Percentiles rank a stretch among this genome's conserved stretches.
phyloP scores from a whole-genome alignment of 257 asterid genomes.

The Penstemon barbatus region DNA sequence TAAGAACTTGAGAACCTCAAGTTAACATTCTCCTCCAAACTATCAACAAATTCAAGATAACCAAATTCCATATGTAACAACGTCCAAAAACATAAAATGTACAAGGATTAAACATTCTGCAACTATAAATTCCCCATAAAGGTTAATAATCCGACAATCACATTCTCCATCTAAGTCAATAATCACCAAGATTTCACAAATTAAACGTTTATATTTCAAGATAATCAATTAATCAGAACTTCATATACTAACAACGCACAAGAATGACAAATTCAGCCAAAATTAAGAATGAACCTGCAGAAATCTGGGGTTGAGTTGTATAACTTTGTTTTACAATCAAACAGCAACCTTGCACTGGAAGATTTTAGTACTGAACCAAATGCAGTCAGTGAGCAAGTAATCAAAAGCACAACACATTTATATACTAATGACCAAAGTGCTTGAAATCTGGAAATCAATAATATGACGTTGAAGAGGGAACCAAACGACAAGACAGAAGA shows the following conservation, averaged over 20 bases:
- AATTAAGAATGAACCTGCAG: no score
- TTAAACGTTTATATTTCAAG: no score
- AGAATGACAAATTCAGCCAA: neutral
- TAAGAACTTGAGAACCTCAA: neutral
- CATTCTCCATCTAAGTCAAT: neutral
- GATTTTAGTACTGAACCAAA: neutral
- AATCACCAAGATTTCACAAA: neutral
- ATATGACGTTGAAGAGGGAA: neutral
- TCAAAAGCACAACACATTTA: neutral
- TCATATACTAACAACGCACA: neutral
- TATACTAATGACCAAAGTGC: neutral
- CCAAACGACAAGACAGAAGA: neutral
- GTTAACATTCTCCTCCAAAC: neutral
- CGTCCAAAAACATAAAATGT: neutral
- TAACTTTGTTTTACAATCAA: neutral
- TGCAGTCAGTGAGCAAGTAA: neutral
- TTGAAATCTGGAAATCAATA: neutral
- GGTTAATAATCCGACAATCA: neutral
- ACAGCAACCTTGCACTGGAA: neutral
- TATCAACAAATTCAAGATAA: neutral
- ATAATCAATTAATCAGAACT: neutral
- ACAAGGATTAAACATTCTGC: neutral
- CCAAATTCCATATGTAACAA: neutral
- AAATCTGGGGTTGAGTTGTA: no score
- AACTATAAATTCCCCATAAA: no score